A percentile compares a stretch with the other conserved stretches of the same genome.
Conservation (phyloP, 345 rosid genomes). For the Syzygium aqueum region DNA sequence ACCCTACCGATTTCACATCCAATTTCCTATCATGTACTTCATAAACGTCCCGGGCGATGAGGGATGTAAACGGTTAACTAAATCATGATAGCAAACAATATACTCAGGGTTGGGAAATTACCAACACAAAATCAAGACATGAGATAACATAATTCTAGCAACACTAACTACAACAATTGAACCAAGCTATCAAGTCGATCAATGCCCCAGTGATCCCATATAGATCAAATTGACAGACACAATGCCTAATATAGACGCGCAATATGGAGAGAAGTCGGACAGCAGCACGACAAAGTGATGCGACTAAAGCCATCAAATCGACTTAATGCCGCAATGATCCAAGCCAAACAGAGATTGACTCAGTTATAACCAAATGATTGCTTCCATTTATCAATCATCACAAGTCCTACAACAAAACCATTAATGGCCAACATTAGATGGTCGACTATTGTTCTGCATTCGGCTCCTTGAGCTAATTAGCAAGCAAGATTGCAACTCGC, state of each 20-base stretch:
- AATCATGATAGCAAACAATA: neutral
- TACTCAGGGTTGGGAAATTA: too few relatives aligned
- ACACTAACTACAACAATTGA: neutral
- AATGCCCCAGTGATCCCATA: fast-evolving
- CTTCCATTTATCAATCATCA: neutral
- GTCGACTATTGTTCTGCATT: neutral
- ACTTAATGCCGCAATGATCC: neutral
- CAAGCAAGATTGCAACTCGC: neutral
- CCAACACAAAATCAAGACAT: neutral
- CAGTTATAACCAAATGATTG: neutral
- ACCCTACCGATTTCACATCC: neutral
- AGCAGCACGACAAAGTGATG: neutral
- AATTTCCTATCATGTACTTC: neutral
- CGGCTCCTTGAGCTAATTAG: neutral
- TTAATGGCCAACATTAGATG: neutral
- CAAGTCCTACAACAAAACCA: neutral
- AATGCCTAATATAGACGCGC: neutral
- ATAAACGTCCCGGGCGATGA: neutral
- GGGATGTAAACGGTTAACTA: neutral
- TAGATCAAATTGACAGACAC: neutral
- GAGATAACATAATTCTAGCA: neutral
- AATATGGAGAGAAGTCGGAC: neutral
- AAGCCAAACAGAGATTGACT: neutral
- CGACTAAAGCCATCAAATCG: neutral
- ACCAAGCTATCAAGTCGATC: neutral